Percentiles rank a stretch among this genome's conserved stretches.
phyloP scores from a whole-genome alignment of 2,329 filamentous ascomycete species.

The Rutstroemia sydowiana region DNA sequence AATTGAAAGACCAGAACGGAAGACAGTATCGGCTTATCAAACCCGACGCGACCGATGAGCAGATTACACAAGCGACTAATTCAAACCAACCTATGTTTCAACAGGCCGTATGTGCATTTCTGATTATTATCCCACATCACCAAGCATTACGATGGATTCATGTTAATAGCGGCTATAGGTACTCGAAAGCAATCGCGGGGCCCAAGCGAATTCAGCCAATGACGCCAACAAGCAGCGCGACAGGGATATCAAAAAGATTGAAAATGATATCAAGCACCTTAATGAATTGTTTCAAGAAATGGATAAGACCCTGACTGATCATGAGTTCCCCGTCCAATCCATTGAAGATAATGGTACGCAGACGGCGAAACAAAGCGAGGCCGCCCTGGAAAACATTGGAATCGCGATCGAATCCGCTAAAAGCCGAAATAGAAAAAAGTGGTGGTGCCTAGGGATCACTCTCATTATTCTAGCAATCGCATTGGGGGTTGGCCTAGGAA shows the following conservation, averaged over 20 bases:
- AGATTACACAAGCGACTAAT: too few species aligned
- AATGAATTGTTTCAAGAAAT: conserved; percentile 85
- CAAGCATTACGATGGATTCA: too few species aligned
- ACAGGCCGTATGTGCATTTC: too few species aligned
- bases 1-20: too few species aligned
- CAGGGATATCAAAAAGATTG: conserved; percentile 83
- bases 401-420: conserved; percentile 77
- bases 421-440: conserved; percentile 69
- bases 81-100: too few species aligned
- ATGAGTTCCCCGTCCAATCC: conserved; percentile 70
- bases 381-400: conserved; percentile 77
- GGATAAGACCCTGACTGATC: conserved; percentile 76
- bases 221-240: conserved; percentile 77
- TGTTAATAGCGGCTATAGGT: too few species aligned
- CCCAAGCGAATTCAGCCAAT: conserved; percentile 73
- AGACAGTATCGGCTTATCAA: too few species aligned
- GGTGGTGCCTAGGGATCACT: conserved; percentile 86
- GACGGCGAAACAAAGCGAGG: conserved; percentile 73
- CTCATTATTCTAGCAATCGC: too few species aligned
- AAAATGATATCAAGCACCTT: conserved; percentile 80
- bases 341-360: conserved; percentile 87
- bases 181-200: conserved; percentile 70
- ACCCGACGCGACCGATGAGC: too few species aligned
- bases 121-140: too few species aligned
- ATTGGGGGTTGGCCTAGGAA: too few species aligned